Evolutionary conservation across 1,284 basidiomycete genomes (phyloP), one percentile per base, ranked within the genome.

Genomic region (Trichosporon ovoides): DNA sequence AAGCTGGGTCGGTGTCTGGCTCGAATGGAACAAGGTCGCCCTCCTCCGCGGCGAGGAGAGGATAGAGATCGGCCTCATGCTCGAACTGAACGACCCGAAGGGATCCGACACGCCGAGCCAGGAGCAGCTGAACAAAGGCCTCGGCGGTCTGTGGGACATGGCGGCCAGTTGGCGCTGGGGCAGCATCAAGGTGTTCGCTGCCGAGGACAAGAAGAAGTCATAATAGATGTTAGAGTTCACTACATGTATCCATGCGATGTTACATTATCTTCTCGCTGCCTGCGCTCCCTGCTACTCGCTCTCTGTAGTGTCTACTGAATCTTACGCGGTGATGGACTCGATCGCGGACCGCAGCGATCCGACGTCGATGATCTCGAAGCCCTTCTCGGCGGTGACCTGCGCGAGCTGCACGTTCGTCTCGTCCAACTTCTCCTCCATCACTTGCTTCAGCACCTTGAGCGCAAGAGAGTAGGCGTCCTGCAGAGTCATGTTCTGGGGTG

Each of bases 341-440:
- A 94, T 91, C 56, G 91, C 83, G 62, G 82, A 83, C 80, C 91
- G 87, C 73, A 95, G 79, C 69, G 82, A 80, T 37, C 81, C 81
- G 74, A 91, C 89, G 65, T 85, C 81, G 63, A 96, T 75, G 66
- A 95, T 94, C 77, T 89, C 83, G 76, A 93, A 95, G 33, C 91
- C 91, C 56, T 82, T 83, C 49, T 79, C 81, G 50, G 78, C 76
- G 57, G 90, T 91, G 18, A 94, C 88, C 83, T 94, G 90, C 54
- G 95, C 94, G 20, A 99, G 82, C 78, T 98, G 95, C 20, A 99
- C 93, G 70, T 98, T 98, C 80, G 96, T 90, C 72, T 96, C 90
- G 78, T 97, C 92, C 38, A 98, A 83, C 78, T 95, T 95, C 81
- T 98, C 96, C 78, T 99, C 96, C 96, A 98, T 99, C 51, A 99